A percentile compares a stretch with the other conserved stretches of the same genome.
These are phyloP conservation scores for Candolleomyces eurysporus DNA, from an alignment of 768 basidiomycete genomes.

Conservation along the genomic window DNA sequence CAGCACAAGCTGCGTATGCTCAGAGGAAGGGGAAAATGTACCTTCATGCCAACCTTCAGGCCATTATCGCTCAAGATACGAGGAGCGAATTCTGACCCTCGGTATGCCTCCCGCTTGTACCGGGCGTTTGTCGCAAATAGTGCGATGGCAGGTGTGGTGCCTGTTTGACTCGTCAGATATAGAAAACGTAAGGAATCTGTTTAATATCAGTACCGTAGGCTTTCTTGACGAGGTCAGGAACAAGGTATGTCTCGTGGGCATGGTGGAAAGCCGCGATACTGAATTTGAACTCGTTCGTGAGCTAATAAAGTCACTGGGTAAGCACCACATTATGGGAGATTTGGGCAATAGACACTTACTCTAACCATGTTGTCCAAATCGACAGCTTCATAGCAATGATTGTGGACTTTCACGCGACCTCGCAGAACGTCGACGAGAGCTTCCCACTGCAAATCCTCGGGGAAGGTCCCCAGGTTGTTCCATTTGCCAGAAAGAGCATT, in stretches of 20 bases:
- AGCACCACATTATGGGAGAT: neutral
- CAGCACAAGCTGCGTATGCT: neutral
- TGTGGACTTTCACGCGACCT: slow-evolving; percentile 71
- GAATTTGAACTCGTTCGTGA: slow-evolving; percentile 70
- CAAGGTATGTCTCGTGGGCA: slow-evolving; percentile 81
- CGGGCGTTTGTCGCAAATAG: slow-evolving; percentile 61
- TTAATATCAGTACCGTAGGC: slow-evolving; percentile 47
- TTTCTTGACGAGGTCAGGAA: slow-evolving; percentile 75
- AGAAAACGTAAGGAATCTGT: neutral
- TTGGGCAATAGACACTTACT: slow-evolving; percentile 27
- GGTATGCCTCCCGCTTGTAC: slow-evolving; percentile 77
- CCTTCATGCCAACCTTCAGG: slow-evolving; percentile 77
- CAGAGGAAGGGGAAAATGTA: slow-evolving; percentile 6
- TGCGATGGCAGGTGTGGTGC: slow-evolving; percentile 60
- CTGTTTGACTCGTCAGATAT: slow-evolving; percentile 35
- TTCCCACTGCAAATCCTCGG: slow-evolving; percentile 71
- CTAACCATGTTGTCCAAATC: slow-evolving; percentile 71
- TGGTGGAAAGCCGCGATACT: slow-evolving; percentile 75
- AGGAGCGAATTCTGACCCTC: slow-evolving; percentile 77
- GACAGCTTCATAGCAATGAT: slow-evolving; percentile 60
- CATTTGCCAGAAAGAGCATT: slow-evolving; percentile 48
- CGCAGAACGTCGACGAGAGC: slow-evolving; percentile 74
- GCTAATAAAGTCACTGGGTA: slow-evolving; percentile 15
- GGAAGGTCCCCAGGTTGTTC: slow-evolving; percentile 52
- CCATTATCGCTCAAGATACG: slow-evolving; percentile 66